Conservation (phyloP, 2,329 filamentous ascomycete genomes). For the Cytospora chrysosperma region DNA sequence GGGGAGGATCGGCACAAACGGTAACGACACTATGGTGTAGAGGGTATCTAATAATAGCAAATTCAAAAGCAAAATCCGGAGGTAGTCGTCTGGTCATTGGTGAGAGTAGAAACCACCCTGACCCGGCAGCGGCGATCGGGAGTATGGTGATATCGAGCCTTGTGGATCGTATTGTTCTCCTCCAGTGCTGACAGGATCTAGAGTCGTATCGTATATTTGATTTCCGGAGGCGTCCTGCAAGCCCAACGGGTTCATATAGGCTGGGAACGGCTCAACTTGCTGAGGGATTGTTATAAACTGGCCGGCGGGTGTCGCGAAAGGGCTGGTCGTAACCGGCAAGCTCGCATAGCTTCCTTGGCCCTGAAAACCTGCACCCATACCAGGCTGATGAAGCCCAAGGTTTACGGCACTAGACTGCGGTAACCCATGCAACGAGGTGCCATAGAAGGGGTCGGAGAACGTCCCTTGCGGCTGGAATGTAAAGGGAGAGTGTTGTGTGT, state of each 20-base stretch:
- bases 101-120: slow-evolving; percentile 38
- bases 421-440: slow-evolving; percentile 18
- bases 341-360: slow-evolving; percentile 28
- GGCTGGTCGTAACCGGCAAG: slow-evolving; percentile 34
- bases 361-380: slow-evolving; percentile 24
- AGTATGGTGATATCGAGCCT: slow-evolving; percentile 44
- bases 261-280: slow-evolving; percentile 27
- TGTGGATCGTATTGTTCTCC: slow-evolving; percentile 39
- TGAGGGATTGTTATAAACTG: slow-evolving; percentile 35
- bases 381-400: slow-evolving; percentile 15
- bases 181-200: slow-evolving; percentile 33
- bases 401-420: slow-evolving; percentile 6
- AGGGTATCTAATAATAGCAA: slow-evolving; percentile 14
- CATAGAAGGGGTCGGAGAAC: slow-evolving; percentile 18
- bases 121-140: slow-evolving; percentile 41
- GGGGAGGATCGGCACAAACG: not conserved
- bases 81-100: slow-evolving; percentile 13
- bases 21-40: not conserved
- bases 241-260: slow-evolving; percentile 18
- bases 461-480: slow-evolving; percentile 24
- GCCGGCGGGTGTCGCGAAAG: slow-evolving; percentile 30
- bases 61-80: slow-evolving; percentile 8
- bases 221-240: slow-evolving; percentile 17
- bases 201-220: slow-evolving; percentile 35
- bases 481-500: slow-evolving; percentile 21